phyloP scores from a whole-genome alignment of 2,329 filamentous ascomycete genomes.

The Xylaria sp. region DNA sequence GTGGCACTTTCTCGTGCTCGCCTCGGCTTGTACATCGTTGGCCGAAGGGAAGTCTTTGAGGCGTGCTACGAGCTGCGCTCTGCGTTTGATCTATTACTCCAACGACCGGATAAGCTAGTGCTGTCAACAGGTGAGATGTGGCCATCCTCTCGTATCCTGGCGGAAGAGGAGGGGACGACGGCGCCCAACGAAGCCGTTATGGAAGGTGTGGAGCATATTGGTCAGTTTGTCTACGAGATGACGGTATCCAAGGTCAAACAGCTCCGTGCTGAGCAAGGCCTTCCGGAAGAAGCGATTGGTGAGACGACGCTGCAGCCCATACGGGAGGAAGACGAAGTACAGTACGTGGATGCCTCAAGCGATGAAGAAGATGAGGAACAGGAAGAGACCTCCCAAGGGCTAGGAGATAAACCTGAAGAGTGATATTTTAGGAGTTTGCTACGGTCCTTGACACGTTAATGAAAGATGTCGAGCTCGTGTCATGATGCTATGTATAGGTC shows the following conservation, averaged over 20 bases:
- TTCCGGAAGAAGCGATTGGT: constrained; percentile 37
- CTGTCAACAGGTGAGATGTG: constrained; percentile 89
- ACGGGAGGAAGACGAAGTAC: constrained; percentile 48
- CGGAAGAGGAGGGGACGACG: constrained; percentile 59
- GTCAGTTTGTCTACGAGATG: constrained; percentile 98
- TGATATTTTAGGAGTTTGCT: background rate
- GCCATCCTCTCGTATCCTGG: constrained; percentile 69
- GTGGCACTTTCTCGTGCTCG: constrained; percentile 93
- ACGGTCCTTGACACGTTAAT: background rate
- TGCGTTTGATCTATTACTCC: constrained; percentile 82
- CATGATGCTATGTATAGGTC: constrained; percentile 19
- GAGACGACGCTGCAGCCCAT: constrained; percentile 41
- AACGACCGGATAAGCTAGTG: constrained; percentile 82
- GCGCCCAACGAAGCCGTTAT: constrained; percentile 74
- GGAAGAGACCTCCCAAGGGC: constrained; percentile 29
- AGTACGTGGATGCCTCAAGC: constrained; percentile 42
- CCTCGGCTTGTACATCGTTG: constrained; percentile 90
- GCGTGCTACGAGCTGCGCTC: constrained; percentile 86
- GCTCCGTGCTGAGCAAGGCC: constrained; percentile 55
- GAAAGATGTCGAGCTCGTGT: constrained; percentile 4
- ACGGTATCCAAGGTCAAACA: constrained; percentile 71
- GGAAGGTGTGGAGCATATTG: constrained; percentile 92
- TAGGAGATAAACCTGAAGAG: constrained; percentile 30
- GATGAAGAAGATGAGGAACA: constrained; percentile 45
- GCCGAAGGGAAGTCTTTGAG: constrained; percentile 88